Evolutionary conservation across 225 moss, liverwort and hornwort genomes (phyloP), one percentile per base, ranked within the genome.

Genomic region (Pseudoscleropodium purum): DNA sequence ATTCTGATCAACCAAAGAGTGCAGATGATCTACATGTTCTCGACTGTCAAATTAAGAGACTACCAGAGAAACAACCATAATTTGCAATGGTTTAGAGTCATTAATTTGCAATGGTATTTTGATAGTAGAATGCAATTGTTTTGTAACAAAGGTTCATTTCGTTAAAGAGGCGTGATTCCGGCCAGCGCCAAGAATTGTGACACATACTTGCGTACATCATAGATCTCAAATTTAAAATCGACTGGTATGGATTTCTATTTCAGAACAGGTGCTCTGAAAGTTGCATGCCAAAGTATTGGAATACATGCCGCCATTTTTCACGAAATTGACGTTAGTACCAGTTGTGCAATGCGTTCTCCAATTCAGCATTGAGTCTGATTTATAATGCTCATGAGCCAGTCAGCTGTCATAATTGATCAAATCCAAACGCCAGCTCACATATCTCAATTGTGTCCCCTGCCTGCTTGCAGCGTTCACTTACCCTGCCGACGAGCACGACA

Each of bases 381-480:
- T 41, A 1, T 30, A 8, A 60, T 27, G 7, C 12, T 81, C 60
- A 60, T 60, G 60, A 7, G 41, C 30, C 30, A 60, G 59, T 3
- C 41, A 19, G 41, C 30, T 39, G 19, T 19, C 60, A 60, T 8
- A 80, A 16, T 60, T 18, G 60, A 39, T 80, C 29, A 4, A 41
- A 39, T 60, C 30, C 81, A 41, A 19, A 60, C 5, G 3, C 59
- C 60, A 23, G 16, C 9, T 49, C 75, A 63, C 37, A 39, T 18
- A 51, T 41, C 17, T 37, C 19, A 20, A 30, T 59, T 36, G 63
- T 33, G 6, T 76, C 77, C 83, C 66, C 30, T 65, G 21, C 8
- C 33, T 49, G 74, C 39, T 30, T 54, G 81, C 91, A 95, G 95
- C 91, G 39, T 95, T 95, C 90, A 54, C 84, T 11, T 95, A 95